Conservation (phyloP, 2,329 filamentous ascomycete genomes). For the Penicillium sp. region DNA sequence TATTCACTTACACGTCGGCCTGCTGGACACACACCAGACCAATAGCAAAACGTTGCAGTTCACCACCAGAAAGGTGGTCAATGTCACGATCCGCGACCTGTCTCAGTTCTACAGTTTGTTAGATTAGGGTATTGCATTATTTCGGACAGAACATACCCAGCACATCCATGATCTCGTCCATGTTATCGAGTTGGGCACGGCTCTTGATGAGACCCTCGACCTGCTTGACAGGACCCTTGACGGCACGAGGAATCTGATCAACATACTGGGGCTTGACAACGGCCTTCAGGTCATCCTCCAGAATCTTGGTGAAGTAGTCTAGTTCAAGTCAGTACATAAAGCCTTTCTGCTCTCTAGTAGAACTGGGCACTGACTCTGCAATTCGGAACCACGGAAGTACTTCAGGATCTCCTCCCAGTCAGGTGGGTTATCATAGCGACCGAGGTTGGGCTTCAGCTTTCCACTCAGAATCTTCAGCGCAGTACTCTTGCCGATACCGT, state of each 20-base stretch:
- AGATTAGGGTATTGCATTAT: constrained; percentile 5
- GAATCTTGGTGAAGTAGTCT: constrained; percentile 98
- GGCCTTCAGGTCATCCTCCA: constrained; percentile 96
- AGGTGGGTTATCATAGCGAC: constrained; percentile 90
- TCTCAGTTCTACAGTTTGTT: constrained; percentile 64
- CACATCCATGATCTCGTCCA: constrained; percentile 77
- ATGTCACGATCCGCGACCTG: constrained; percentile 94
- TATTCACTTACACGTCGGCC: constrained; percentile 71
- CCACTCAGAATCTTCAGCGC: constrained; percentile 97
- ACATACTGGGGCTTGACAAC: constrained; percentile 99
- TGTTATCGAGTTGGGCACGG: constrained; percentile 74
- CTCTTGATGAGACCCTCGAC: constrained; percentile 78
- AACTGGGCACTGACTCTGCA: constrained; percentile 71
- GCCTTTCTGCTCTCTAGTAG: not conserved
- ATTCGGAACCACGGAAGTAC: constrained; percentile 94
- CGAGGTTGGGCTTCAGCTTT: constrained; percentile 97
- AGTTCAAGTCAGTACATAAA: constrained; percentile 15
- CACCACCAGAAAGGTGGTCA: constrained; percentile 87
- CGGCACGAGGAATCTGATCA: constrained; percentile 92
- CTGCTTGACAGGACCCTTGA: constrained; percentile 76
- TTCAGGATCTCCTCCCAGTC: constrained; percentile 99
- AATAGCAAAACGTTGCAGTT: constrained; percentile 96
- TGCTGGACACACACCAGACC: constrained; percentile 93
- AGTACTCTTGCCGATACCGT: constrained; percentile 99
- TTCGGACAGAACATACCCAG: constrained; percentile 54